Base-by-base conservation (phyloP, 352 stramenopile genomes). In the Phytopythium litorale region DNA sequence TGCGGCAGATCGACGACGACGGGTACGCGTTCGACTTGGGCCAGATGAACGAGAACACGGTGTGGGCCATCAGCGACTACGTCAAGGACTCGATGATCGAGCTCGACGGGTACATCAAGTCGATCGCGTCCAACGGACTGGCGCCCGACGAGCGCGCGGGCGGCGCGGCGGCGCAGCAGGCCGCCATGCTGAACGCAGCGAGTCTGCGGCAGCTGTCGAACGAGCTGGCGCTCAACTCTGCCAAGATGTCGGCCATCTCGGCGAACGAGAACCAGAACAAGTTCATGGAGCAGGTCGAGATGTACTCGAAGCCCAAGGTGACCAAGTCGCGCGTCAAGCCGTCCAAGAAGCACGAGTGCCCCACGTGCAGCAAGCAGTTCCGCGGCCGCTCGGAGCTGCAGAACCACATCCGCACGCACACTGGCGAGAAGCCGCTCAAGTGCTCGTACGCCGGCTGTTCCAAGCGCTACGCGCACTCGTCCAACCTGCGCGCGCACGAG, bases 391-490 rank as follows among this genome's bases (percentile, higher is more conserved):
- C 86, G 7, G 84, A 94, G 67, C 66, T 94, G 32, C 80, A 94
- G 65, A 92, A 93, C 62, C 90, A 97, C 70, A 89, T 96, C 46
- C 80, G 89, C 33, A 96, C 93, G 13, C 90, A 97, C 69, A 96
- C 88, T 42, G 89, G 89, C 35, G 88, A 97, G 65, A 96, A 96
- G 64, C 90, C 91, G 28, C 87, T 95, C 58, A 85, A 89, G 60
- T 97, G 91, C 67, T 91, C 81, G 32, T 92, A 92, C 63, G 73
- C 76, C 1, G 85, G 86, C 42, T 97, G 91, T 66, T 80, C 76
- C 21, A 97, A 97, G 66, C 84, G 80, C 38, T 97, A 97, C 67
- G 85, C 84, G 7, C 90, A 97, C 70, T 95, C 82, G 58, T 94
- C 85, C 30, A 97, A 97, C 60, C 67, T 97, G 42, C 87, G 84